A percentile compares a stretch with the other conserved stretches of the same genome.
These are phyloP conservation scores for Coniochaeta hoffmannii DNA, from an alignment of 2,329 filamentous ascomycete species.

Conservation along the genomic window DNA sequence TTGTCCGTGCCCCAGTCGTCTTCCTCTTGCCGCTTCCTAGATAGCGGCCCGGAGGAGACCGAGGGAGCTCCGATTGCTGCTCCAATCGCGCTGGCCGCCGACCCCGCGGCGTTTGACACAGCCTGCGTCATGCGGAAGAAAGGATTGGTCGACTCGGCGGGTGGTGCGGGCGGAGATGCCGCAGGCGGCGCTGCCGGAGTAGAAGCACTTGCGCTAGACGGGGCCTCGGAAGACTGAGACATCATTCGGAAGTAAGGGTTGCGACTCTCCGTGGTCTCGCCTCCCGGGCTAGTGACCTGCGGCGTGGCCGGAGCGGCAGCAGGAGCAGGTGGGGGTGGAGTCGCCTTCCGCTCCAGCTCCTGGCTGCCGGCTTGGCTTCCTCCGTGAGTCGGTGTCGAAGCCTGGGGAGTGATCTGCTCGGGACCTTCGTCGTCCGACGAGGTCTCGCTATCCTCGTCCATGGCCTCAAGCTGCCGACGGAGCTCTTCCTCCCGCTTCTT, in stretches of 20 bases:
- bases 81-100: constrained; percentile 17
- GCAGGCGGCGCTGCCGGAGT: constrained; percentile 30
- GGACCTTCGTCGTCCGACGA: constrained; percentile 77
- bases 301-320: constrained; percentile 41
- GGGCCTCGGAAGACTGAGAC: constrained; percentile 56
- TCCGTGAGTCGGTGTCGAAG: constrained; percentile 48
- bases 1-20: constrained; percentile 84
- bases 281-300: constrained; percentile 33
- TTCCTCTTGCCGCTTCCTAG: constrained; percentile 42
- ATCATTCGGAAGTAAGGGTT: constrained; percentile 95
- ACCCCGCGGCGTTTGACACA: constrained; percentile 13
- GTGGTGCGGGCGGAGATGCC: constrained; percentile 34
- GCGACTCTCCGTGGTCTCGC: constrained; percentile 69
- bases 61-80: constrained; percentile 29
- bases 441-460: constrained; percentile 65
- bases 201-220: constrained; percentile 26
- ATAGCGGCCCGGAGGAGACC: constrained; percentile 39
- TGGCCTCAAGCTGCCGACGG: constrained; percentile 73
- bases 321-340: constrained; percentile 23
- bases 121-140: constrained; percentile 82
- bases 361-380: constrained; percentile 45
- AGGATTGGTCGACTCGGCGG: constrained; percentile 76
- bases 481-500: constrained; percentile 85
- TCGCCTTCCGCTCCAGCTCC: constrained; percentile 44
- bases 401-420: constrained; percentile 58